phyloP scores from a whole-genome alignment of 345 rosid genomes.

The Camelina sativa region DNA sequence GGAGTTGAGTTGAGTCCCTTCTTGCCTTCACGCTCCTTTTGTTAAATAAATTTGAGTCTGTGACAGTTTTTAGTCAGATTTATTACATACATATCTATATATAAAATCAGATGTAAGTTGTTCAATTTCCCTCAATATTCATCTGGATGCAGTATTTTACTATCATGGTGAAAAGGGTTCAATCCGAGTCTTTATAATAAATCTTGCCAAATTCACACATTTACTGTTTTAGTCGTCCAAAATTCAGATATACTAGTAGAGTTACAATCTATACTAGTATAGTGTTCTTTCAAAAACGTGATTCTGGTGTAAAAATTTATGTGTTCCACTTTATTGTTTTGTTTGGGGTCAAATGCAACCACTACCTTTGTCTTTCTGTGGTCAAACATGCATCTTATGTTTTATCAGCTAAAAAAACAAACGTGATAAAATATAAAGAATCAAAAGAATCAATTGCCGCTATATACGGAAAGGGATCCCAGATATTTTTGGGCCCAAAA shows the following conservation, averaged over 20 bases:
- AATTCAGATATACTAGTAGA: neutral
- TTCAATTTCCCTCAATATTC: neutral
- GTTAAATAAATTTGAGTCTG: constrained; percentile 29
- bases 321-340: neutral
- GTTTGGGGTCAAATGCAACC: neutral
- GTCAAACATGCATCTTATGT: neutral
- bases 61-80: neutral
- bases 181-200: neutral
- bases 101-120: neutral
- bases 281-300: neutral
- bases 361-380: neutral
- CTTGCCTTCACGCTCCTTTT: constrained; percentile 21
- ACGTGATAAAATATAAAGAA: constrained; percentile 4
- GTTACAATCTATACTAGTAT: neutral
- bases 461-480: neutral
- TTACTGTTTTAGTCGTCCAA: too few species aligned
- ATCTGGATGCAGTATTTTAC: neutral
- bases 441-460: neutral
- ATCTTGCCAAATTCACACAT: neutral
- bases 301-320: neutral
- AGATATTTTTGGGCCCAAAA: constrained; percentile 32
- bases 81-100: constrained; percentile 1
- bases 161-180: neutral
- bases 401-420: neutral
- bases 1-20: constrained; percentile 23